Evolutionary conservation across 1,139 yeast species (phyloP), one percentile per base, ranked within the genome.

Genomic region (Taiozyma sp.): DNA sequence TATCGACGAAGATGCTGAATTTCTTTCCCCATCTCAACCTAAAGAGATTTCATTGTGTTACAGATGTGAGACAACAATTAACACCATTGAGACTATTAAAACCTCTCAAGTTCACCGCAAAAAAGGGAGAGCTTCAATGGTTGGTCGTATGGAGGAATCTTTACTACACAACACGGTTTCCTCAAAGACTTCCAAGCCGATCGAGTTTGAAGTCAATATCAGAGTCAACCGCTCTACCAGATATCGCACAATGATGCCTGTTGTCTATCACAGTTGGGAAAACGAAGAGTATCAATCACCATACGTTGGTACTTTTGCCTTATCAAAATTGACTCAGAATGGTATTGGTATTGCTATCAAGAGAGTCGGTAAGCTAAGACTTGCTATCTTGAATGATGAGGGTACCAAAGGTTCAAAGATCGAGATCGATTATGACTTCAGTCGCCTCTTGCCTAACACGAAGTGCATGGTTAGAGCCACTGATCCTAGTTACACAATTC

Each of bases 241-340:
- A 2, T 14, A 22, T 26, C 9, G 13, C 22, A 29, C 16, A 6
- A 21, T 21, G 19, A 24, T 44, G 28, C 41, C 14, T 9, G 42
- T 30, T 16, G 11, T 22, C 26, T 35, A 26, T 10, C 35, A 44
- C n/a, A 24, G n/a, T 16, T 35, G 46, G 42, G 40, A 32, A n/a
- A 24, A 10, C 10, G 32, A n/a, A 9, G 32, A 26, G 14, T 39
- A 19, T n/a, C 34, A 22, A 19, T 9, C 46, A 19, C 77, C 76
- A 1, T 74, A 73, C 51, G 73, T 72, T 28, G 75, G 75, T 10
- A 62, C 61, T 7, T 58, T 73, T 6, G 71, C 72, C 49, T 50
- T 74, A 21, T 68, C 66, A 26, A 24, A 57, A 8, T 19, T 37
- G 41, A 7, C 22, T 11, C 39, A 16, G 11, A 46, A 28, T 22